Conservation (phyloP, 2,329 filamentous ascomycete genomes). For the Arthrobotrys pseudoclavata region DNA sequence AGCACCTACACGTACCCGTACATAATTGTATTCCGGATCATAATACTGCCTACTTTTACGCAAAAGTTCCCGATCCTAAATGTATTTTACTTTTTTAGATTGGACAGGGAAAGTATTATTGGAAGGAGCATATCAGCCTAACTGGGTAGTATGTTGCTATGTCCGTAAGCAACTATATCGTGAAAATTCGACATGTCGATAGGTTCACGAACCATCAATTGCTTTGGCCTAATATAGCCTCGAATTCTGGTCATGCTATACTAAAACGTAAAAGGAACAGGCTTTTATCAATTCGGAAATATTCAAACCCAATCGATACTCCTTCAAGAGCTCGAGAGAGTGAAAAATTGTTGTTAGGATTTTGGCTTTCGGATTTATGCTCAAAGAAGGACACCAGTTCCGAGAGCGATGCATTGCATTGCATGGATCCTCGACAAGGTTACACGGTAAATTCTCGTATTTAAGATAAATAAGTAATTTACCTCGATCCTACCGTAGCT, state of each 20-base stretch:
- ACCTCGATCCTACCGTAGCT: constrained; percentile 6
- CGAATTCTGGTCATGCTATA: neutral
- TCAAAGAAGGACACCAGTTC: constrained; percentile 2
- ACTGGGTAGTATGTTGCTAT: too few species aligned
- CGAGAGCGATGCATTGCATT: constrained; percentile 25
- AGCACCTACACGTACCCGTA: too few species aligned
- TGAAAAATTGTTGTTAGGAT: constrained; percentile 1
- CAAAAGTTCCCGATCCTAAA: too few species aligned
- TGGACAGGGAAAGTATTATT: too few species aligned
- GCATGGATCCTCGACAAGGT: constrained; percentile 29
- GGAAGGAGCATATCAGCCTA: too few species aligned
- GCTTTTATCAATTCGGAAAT: neutral
- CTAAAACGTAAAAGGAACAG: too few species aligned
- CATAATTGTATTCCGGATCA: too few species aligned
- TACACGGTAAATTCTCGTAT: constrained; percentile 2
- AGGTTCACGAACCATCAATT: neutral
- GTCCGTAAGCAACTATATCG: too few species aligned
- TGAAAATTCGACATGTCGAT: too few species aligned
- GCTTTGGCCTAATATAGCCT: neutral
- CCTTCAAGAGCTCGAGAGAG: neutral
- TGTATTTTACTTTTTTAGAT: too few species aligned
- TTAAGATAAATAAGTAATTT: neutral
- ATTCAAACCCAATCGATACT: neutral
- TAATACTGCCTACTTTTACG: too few species aligned
- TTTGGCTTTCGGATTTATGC: constrained; percentile 18